Conservation (phyloP, 1,284 basidiomycete species). For the Phellinidium pouzarii region DNA sequence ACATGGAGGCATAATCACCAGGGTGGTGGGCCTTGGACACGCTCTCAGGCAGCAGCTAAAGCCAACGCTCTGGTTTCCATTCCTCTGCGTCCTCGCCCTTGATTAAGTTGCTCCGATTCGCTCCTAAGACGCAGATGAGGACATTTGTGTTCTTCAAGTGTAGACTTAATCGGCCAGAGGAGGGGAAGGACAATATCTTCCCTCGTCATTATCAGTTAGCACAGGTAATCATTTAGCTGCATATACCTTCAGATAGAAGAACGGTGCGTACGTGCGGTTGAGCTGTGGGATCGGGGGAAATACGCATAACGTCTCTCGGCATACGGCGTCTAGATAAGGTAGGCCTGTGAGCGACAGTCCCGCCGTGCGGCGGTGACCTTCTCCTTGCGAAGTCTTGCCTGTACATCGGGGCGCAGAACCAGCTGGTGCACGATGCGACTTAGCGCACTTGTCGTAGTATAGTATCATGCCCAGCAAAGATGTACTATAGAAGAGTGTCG, state of each 20-base stretch:
- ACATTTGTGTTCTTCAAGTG: constrained; percentile 16
- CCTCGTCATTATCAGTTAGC: constrained; percentile 12
- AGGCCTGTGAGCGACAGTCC: constrained; percentile 24
- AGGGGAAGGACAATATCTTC: constrained; percentile 20
- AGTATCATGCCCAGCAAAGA: constrained; percentile 27
- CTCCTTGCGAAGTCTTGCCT: constrained; percentile 26
- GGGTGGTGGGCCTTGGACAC: constrained; percentile 16
- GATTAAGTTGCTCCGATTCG: constrained; percentile 16
- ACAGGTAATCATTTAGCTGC: not conserved
- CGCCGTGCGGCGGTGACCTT: constrained; percentile 21
- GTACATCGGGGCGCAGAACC: constrained; percentile 22
- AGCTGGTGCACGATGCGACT: constrained; percentile 25
- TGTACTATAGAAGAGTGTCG: constrained; percentile 21
- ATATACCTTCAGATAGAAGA: no score
- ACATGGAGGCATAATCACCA: constrained; percentile 21
- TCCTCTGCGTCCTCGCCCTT: constrained; percentile 21
- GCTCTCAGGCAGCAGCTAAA: constrained; percentile 15
- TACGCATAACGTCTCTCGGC: constrained; percentile 28
- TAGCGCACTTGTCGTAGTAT: constrained; percentile 27
- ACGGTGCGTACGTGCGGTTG: constrained; percentile 12
- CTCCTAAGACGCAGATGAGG: constrained; percentile 17
- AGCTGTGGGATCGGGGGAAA: constrained; percentile 13
- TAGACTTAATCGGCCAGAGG: constrained; percentile 15
- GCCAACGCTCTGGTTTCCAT: constrained; percentile 18
- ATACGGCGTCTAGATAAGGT: constrained; percentile 30